Evolutionary conservation across 169 alveolate genomes (phyloP), one percentile per base, ranked within the genome.

Genomic region (Plasmodium falciparum): DNA sequence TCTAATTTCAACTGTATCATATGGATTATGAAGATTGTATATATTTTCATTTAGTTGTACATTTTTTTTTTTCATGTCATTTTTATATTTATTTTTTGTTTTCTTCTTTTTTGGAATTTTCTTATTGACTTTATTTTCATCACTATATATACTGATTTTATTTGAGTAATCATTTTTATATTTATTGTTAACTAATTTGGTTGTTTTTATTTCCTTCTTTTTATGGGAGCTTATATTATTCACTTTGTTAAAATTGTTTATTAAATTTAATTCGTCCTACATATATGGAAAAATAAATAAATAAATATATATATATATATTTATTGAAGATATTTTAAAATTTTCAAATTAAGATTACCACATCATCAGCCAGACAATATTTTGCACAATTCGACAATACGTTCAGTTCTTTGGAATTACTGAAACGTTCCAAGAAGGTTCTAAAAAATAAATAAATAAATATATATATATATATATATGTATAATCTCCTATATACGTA

Each of bases 1-100:
- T 49, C 47, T 80, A n/a, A 69, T 80, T 69, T 80, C 90, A 11
- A 80, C 65, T 11, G 90, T 80, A 20, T 80, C 90, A 49, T 80
- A 80, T 11, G 90, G 90, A 6, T 69, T 67, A 24, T 67, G 45
- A 49, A 80, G 73, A 49, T 69, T 69, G 56, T 80, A 80, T 33
- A 80, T 67, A 69, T 80, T 80, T 47, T 80, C 72, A 43, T 58
- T 80, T 49, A 54, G 62, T n/a, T 56, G 66, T 47, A 80, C 13
- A 62, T 11, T 15, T 54, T 80, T 80, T 49, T 80, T 80, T 67
- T 69, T 76, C 56, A 52, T 5, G 2, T 58, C 76, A 12, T 65
- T 66, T 65, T 65, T 80, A 47, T 11, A 8, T 50, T 76, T 76
- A 33, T 17, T 39, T 33, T 76, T 72, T 11, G 11, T 69, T 67